phyloP scores from a whole-genome alignment of 2,329 filamentous ascomycete genomes.

The Trichoderma sp. region DNA sequence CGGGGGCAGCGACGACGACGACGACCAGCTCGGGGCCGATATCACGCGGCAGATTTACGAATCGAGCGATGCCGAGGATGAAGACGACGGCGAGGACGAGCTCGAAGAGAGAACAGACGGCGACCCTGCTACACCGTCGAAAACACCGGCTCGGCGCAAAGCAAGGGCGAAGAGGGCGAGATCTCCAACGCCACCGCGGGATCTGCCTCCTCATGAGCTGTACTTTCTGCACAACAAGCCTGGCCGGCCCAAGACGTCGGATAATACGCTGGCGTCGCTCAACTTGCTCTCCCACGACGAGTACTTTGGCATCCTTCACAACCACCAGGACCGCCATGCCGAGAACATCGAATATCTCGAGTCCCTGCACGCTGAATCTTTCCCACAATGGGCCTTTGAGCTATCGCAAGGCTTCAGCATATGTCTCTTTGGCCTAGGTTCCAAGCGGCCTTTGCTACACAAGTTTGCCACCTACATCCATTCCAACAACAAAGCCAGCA shows the following conservation, averaged over 20 bases:
- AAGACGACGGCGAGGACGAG: slow-evolving; percentile 64
- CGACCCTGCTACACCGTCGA: slow-evolving; percentile 49
- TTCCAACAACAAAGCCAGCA: slow-evolving; percentile 32
- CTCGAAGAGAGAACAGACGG: slow-evolving; percentile 40
- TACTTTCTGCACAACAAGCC: slow-evolving; percentile 93
- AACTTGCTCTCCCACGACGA: slow-evolving; percentile 85
- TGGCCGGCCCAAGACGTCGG: slow-evolving; percentile 79
- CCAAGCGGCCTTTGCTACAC: slow-evolving; percentile 75
- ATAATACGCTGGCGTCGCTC: slow-evolving; percentile 76
- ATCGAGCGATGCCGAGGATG: slow-evolving; percentile 73
- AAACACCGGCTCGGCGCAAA: slow-evolving; percentile 36
- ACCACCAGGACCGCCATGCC: slow-evolving; percentile 68
- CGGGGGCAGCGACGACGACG: slow-evolving; percentile 70
- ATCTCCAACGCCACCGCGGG: slow-evolving; percentile 76
- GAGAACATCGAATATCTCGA: slow-evolving; percentile 71
- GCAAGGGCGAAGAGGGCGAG: slow-evolving; percentile 43
- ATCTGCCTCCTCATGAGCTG: slow-evolving; percentile 83
- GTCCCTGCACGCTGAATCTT: slow-evolving; percentile 75
- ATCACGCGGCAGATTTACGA: slow-evolving; percentile 41
- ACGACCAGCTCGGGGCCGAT: slow-evolving; percentile 39
- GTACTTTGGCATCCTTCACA: slow-evolving; percentile 70
- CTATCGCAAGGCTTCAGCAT: slow-evolving; percentile 83
- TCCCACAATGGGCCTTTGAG: slow-evolving; percentile 92
- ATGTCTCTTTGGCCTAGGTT: slow-evolving; percentile 90
- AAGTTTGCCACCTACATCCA: slow-evolving; percentile 73